Evolutionary conservation across 23 red algal genomes (phyloP).

Genomic region (Gracilariopsis chorda): DNA sequence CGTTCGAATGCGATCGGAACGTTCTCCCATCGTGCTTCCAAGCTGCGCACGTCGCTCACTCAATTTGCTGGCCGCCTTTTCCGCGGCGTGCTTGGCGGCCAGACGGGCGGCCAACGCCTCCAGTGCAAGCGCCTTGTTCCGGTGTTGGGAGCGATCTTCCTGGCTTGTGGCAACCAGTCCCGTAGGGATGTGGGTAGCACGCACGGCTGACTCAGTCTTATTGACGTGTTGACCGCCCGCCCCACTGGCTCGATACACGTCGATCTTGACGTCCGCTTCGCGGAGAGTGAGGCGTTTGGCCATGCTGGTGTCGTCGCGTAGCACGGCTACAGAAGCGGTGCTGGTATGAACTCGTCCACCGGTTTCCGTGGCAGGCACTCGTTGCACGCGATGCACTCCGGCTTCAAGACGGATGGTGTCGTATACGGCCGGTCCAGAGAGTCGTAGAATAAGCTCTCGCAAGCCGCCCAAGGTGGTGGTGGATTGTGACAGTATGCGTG

Average conservation of each 20-base stretch:
- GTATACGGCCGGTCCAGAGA: conserved; percentile 45
- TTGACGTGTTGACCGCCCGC: conserved; percentile 97
- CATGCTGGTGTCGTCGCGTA: conserved; percentile 45
- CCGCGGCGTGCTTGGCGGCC: conserved; percentile 23
- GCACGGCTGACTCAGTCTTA: conserved; percentile 90
- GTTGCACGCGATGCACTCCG: conserved; percentile 95
- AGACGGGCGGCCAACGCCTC: conserved; percentile 52
- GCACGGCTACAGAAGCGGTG: conserved; percentile 77
- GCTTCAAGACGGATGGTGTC: conserved; percentile 68
- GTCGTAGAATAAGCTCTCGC: conserved; percentile 58
- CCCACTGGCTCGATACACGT: conserved; percentile 87
- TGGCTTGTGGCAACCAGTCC: conserved; percentile 78
- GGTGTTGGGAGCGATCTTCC: conserved; percentile 79
- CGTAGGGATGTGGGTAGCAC: conserved; percentile 83
- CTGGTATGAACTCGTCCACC: conserved; percentile 87
- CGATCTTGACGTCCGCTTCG: conserved; percentile 55
- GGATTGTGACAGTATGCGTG: conserved; percentile 19
- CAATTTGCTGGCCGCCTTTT: background rate
- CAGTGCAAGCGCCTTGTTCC: conserved; percentile 71
- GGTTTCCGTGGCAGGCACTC: conserved; percentile 90
- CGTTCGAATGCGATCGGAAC: conserved; percentile 85
- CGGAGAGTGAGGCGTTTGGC: background rate
- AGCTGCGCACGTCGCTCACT: conserved; percentile 74
- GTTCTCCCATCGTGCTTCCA: conserved; percentile 64
- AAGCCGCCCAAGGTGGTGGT: conserved; percentile 40